These are phyloP conservation scores for Platismatia glauca DNA, from an alignment of 495 filamentous ascomycete species.

Conservation along the genomic window DNA sequence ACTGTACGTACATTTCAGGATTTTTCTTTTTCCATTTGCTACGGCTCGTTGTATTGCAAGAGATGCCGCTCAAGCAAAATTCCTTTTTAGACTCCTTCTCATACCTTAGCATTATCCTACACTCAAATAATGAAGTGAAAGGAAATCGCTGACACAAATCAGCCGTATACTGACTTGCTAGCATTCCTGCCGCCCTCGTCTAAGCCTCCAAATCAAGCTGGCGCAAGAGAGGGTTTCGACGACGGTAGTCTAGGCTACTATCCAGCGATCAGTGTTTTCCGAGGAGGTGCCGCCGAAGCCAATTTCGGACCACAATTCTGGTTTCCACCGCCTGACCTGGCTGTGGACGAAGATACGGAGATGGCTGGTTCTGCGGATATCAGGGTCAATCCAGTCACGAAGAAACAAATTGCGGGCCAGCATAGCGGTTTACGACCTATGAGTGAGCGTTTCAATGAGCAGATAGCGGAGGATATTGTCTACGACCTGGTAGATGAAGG, in stretches of 20 bases:
- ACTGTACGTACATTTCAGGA: constrained; percentile 29
- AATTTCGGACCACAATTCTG: constrained; percentile 90
- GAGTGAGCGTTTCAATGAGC: constrained; percentile 78
- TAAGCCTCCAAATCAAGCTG: constrained; percentile 55
- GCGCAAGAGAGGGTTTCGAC: constrained; percentile 73
- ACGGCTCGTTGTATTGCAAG: neutral
- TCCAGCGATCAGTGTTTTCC: constrained; percentile 84
- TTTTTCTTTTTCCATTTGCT: neutral
- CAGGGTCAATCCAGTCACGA: constrained; percentile 14
- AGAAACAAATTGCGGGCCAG: constrained; percentile 21
- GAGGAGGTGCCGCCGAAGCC: constrained; percentile 79
- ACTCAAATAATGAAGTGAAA: neutral
- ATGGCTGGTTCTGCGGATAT: constrained; percentile 33
- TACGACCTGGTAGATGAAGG: constrained; percentile 71
- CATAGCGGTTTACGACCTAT: constrained; percentile 44
- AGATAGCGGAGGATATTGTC: constrained; percentile 88
- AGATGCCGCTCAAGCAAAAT: neutral
- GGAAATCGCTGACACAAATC: neutral
- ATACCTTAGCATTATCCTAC: neutral
- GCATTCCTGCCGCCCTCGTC: constrained; percentile 89
- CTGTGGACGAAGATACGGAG: constrained; percentile 39
- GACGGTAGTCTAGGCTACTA: constrained; percentile 94
- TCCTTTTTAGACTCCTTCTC: neutral
- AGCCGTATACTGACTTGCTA: constrained; percentile 75
- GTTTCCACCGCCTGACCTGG: constrained; percentile 58